Percentiles rank a stretch among this genome's conserved stretches.
These are phyloP conservation scores for Pleurostoma richardsiae DNA, from an alignment of 2,329 filamentous ascomycete species.

Conservation along the genomic window DNA sequence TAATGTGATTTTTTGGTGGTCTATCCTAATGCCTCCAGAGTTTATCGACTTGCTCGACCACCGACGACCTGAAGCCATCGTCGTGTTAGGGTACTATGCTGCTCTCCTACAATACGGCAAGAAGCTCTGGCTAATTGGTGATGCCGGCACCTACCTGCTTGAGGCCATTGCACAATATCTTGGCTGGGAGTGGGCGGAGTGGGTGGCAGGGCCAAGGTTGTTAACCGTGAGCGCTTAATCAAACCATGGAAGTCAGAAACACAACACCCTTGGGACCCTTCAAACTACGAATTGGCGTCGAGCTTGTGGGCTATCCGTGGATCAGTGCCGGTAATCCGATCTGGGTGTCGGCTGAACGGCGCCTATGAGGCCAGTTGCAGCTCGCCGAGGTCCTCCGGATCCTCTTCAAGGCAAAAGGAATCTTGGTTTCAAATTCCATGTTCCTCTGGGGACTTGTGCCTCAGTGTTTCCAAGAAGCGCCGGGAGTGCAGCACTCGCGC, in stretches of 20 bases:
- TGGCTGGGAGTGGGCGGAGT: background rate
- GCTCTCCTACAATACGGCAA: background rate
- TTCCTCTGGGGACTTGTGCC: too few relatives aligned
- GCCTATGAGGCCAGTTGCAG: too few relatives aligned
- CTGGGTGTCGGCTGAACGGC: too few relatives aligned
- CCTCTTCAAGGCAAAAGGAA: too few relatives aligned
- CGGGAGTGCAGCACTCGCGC: too few relatives aligned
- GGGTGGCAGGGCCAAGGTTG: background rate
- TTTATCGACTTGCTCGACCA: conserved; percentile 1
- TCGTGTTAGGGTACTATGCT: conserved; percentile 1
- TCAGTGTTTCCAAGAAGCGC: too few relatives aligned
- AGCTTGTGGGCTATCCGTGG: too few relatives aligned
- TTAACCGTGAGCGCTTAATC: background rate
- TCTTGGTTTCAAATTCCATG: too few relatives aligned
- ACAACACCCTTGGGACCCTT: background rate
- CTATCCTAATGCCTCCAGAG: background rate
- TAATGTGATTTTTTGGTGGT: conserved; percentile 2
- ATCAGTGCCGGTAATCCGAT: too few relatives aligned
- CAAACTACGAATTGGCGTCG: too few relatives aligned
- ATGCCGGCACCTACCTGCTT: background rate
- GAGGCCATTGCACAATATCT: background rate
- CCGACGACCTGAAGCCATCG: background rate
- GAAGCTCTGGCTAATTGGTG: background rate
- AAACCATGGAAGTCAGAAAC: background rate
- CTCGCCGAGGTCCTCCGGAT: too few relatives aligned